A percentile compares a stretch with the other conserved stretches of the same genome.
Conservation (phyloP, 148 eudicot genomes). For the Rhododendron kiyosumense region DNA sequence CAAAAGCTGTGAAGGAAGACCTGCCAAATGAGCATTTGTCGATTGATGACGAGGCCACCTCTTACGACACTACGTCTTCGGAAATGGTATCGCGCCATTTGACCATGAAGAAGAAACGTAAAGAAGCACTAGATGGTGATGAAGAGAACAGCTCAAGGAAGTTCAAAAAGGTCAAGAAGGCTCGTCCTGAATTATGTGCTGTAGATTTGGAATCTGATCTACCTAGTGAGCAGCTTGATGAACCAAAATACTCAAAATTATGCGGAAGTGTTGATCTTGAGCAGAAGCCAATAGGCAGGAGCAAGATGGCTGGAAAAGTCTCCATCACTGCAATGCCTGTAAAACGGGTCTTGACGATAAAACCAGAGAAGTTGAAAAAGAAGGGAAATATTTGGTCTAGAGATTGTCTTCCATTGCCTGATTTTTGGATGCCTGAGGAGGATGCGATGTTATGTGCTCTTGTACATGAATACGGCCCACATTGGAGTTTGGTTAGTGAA, state of each 20-base stretch:
- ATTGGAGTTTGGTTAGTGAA: slow-evolving; percentile 94
- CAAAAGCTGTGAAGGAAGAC: slow-evolving; percentile 42
- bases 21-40: slow-evolving; percentile 37
- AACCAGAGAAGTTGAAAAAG: slow-evolving; percentile 71
- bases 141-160: slow-evolving; percentile 41
- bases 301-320: slow-evolving; percentile 63
- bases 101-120: slow-evolving; percentile 61
- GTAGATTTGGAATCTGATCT: slow-evolving; percentile 28
- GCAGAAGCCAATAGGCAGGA: slow-evolving; percentile 53
- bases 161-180: slow-evolving; percentile 62
- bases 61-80: slow-evolving; percentile 35
- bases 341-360: slow-evolving; percentile 66
- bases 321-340: slow-evolving; percentile 59
- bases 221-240: slow-evolving; percentile 39
- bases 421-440: slow-evolving; percentile 81
- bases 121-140: slow-evolving; percentile 29
- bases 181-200: slow-evolving; percentile 30
- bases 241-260: slow-evolving; percentile 40
- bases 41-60: slow-evolving; percentile 39
- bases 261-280: slow-evolving; percentile 54
- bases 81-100: slow-evolving; percentile 35
- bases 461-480: slow-evolving; percentile 88
- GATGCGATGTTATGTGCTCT: slow-evolving; percentile 86
- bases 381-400: slow-evolving; percentile 75
- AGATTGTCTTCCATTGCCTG: slow-evolving; percentile 70